Conservation (phyloP, 2,329 filamentous ascomycete genomes). For the Bisporella sp. region DNA sequence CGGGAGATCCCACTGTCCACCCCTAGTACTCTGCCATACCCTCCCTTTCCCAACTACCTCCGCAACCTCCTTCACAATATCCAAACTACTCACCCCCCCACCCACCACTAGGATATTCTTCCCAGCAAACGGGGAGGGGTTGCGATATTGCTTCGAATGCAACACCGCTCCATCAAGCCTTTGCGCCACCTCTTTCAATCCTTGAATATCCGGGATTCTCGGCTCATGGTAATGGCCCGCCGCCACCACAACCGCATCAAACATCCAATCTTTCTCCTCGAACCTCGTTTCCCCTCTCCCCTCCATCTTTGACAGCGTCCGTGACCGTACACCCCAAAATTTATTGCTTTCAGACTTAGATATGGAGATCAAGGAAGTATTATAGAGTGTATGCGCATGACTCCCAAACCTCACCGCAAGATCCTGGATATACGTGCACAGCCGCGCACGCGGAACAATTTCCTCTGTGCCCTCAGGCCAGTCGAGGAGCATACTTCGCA, state of each 20-base stretch:
- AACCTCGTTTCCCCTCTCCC: background rate
- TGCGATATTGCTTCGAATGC: slow-evolving; percentile 67
- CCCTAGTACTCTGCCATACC: no score
- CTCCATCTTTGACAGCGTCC: background rate
- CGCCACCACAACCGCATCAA: slow-evolving; percentile 60
- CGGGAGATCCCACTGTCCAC: no score
- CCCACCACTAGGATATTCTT: slow-evolving; percentile 50
- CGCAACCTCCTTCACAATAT: slow-evolving; percentile 13
- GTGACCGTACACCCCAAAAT: background rate
- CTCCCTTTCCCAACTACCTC: slow-evolving; percentile 9
- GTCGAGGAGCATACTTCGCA: slow-evolving; percentile 34
- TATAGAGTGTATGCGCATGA: slow-evolving; percentile 41
- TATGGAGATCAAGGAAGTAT: slow-evolving; percentile 48
- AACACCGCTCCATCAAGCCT: slow-evolving; percentile 43
- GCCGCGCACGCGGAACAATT: slow-evolving; percentile 47
- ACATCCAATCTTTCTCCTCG: slow-evolving; percentile 21
- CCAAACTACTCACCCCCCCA: slow-evolving; percentile 42
- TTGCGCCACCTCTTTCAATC: slow-evolving; percentile 48
- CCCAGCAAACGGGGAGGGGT: slow-evolving; percentile 45
- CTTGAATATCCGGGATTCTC: slow-evolving; percentile 50
- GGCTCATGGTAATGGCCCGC: slow-evolving; percentile 61
- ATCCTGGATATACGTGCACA: slow-evolving; percentile 56
- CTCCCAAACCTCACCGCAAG: slow-evolving; percentile 45
- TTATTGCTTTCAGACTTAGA: slow-evolving; percentile 1
- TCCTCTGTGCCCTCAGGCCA: slow-evolving; percentile 56